Conservation (phyloP, 345 rosid genomes). For the Pugionium cornutum region DNA sequence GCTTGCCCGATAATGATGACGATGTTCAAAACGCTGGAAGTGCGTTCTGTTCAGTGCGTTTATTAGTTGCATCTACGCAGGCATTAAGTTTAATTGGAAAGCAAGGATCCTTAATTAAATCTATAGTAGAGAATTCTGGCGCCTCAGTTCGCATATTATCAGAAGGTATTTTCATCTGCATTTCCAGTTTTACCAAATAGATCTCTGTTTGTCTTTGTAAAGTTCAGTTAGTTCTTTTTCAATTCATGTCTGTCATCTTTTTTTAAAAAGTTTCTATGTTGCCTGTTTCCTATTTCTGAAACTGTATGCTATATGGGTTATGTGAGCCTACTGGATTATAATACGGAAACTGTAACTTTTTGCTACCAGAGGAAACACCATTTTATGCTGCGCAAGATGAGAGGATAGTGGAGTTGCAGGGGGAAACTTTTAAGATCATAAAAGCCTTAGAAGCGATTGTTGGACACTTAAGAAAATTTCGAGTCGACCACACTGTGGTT, state of each 20-base stretch:
- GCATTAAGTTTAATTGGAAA: conserved; percentile 90
- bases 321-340: conserved; percentile 10
- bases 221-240: not conserved
- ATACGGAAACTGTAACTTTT: not conserved
- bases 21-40: conserved; percentile 41
- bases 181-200: not conserved
- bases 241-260: conserved; percentile 1
- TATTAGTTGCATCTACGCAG: conserved; percentile 81
- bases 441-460: conserved; percentile 70
- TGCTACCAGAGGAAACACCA: conserved; percentile 61
- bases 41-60: conserved; percentile 61
- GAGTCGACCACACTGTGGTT: conserved; percentile 76
- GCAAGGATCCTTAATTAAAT: conserved; percentile 82
- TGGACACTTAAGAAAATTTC: conserved; percentile 75
- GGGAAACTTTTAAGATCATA: conserved; percentile 65
- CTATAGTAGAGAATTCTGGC: conserved; percentile 77
- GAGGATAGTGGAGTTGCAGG: conserved; percentile 70
- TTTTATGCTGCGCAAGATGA: conserved; percentile 62
- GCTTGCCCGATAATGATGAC: conserved; percentile 46
- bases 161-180: conserved; percentile 48
- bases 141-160: conserved; percentile 77
- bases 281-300: not conserved
- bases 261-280: not conserved
- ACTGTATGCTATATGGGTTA: not conserved
- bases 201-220: not conserved